Conservation (phyloP, 1,139 yeast genomes). For the Blastobotrys capitulatus region DNA sequence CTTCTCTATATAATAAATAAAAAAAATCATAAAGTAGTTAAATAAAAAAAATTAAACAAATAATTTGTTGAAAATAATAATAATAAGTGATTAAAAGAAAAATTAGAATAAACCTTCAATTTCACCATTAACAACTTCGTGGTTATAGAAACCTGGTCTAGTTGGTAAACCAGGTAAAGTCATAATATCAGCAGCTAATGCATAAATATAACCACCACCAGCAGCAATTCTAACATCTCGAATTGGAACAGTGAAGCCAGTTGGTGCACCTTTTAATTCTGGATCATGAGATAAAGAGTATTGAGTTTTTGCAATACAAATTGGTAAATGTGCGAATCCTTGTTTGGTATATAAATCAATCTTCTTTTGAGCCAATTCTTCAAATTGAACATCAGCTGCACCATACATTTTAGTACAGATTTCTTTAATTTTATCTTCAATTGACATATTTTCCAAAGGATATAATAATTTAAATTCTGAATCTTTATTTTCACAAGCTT, state of each 20-base stretch:
- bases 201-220: conserved; percentile 96
- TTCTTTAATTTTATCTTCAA: conserved; percentile 74
- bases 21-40: background rate
- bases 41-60: background rate
- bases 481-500: conserved; percentile 50
- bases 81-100: background rate
- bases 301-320: conserved; percentile 97
- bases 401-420: conserved; percentile 95
- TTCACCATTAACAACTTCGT: conserved; percentile 90
- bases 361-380: conserved; percentile 79
- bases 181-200: conserved; percentile 95
- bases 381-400: conserved; percentile 81
- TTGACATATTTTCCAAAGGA: conserved; percentile 55
- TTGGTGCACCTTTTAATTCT: conserved; percentile 87
- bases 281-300: conserved; percentile 96
- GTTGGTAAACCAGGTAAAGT: conserved; percentile 98
- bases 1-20: background rate
- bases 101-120: conserved; percentile 83
- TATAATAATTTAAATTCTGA: conserved; percentile 68
- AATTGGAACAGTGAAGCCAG: conserved; percentile 91
- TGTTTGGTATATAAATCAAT: conserved; percentile 79
- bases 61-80: conserved; percentile 3
- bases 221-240: conserved; percentile 90
- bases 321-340: conserved; percentile 88
- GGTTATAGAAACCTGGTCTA: conserved; percentile 95